A percentile compares a stretch with the other conserved stretches of the same genome.
Evolutionary conservation across 495 filamentous ascomycete genomes (phyloP).

Genomic region (Daldinia bambusicola): DNA sequence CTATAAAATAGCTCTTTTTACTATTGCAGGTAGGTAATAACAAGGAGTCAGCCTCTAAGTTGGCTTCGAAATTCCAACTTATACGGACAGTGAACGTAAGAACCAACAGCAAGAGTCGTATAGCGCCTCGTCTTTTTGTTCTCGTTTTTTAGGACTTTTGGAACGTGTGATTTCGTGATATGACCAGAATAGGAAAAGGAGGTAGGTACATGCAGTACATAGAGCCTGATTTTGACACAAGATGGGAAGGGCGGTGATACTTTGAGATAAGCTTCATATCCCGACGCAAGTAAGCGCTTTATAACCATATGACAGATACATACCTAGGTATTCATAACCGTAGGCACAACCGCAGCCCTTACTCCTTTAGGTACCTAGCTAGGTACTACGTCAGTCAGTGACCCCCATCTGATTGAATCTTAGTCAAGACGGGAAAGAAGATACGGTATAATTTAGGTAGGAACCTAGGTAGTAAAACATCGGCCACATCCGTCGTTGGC

Average conservation of each 20-base stretch:
- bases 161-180: not conserved
- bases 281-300: slow-evolving; percentile 2
- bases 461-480: too few species aligned
- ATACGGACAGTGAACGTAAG: not conserved
- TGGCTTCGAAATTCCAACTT: not conserved
- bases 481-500: not conserved
- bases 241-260: not conserved
- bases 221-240: not conserved
- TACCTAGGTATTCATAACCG: too few species aligned
- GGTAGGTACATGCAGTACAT: not conserved
- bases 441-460: too few species aligned
- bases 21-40: slow-evolving; percentile 1
- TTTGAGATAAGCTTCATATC: not conserved
- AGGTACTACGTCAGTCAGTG: too few species aligned
- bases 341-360: not conserved
- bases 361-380: too few species aligned
- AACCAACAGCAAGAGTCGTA: not conserved
- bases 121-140: not conserved
- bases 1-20: not conserved
- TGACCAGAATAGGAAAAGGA: not conserved
- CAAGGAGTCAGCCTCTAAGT: not conserved
- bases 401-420: too few species aligned
- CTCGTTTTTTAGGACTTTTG: not conserved
- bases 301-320: too few species aligned
- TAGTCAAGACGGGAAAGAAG: too few species aligned